Conservation (phyloP, 257 asterid species). For the Ocimum tenuiflorum region DNA sequence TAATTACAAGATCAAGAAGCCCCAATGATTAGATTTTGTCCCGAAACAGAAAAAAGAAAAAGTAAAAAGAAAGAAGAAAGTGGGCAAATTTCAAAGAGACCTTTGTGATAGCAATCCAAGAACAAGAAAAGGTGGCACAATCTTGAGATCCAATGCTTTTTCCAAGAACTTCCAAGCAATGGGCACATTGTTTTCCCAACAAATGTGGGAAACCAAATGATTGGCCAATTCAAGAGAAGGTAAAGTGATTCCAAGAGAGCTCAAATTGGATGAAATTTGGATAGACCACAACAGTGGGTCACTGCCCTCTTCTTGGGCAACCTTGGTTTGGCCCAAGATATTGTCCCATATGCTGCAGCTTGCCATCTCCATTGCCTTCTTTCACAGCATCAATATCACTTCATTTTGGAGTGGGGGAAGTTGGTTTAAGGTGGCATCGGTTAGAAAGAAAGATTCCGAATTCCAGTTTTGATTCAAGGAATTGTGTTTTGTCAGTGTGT, state of each 20-base stretch:
- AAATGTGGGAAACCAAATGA: constrained; percentile 70
- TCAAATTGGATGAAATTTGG: constrained; percentile 63
- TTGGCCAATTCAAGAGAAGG: constrained; percentile 68
- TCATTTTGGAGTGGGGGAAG: neutral
- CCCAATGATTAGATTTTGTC: constrained; percentile 2
- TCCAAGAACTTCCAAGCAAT: constrained; percentile 84
- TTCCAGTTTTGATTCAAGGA: constrained; percentile 6
- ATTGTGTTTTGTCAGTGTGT: neutral
- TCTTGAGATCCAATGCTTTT: constrained; percentile 64
- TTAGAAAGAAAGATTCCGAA: constrained; percentile 11
- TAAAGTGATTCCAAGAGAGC: constrained; percentile 53
- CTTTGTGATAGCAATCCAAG: constrained; percentile 75
- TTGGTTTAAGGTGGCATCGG: neutral
- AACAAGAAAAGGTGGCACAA: constrained; percentile 72
- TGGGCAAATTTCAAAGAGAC: constrained; percentile 22
- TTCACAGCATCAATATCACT: constrained; percentile 24
- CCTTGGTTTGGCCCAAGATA: constrained; percentile 60
- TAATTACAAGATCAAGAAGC: constrained; percentile 7
- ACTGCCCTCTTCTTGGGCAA: constrained; percentile 60
- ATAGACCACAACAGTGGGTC: constrained; percentile 82
- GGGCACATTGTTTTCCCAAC: constrained; percentile 92
- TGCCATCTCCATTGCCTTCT: constrained; percentile 46
- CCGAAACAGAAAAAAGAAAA: too few relatives aligned
- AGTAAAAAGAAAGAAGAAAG: neutral
- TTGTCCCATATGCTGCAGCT: constrained; percentile 48